phyloP scores from a whole-genome alignment of 169 alveolate genomes.

The Amoebophrya sp. region DNA sequence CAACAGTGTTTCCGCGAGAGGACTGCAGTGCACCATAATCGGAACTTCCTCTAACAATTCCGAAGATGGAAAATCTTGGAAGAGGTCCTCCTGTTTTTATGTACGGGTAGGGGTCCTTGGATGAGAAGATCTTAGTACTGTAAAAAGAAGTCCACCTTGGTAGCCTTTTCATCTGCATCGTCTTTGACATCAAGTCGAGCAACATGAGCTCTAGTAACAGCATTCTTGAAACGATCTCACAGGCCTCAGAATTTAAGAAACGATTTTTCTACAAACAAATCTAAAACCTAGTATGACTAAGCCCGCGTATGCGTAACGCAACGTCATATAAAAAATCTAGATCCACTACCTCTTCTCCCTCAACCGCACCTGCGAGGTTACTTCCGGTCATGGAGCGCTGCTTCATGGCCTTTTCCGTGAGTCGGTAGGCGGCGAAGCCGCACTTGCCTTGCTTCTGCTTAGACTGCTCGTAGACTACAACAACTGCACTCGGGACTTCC shows the following conservation, averaged over 20 bases:
- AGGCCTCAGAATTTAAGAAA: too few species aligned
- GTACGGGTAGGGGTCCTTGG: background rate
- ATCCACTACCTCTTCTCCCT: background rate
- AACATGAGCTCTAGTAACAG: too few species aligned
- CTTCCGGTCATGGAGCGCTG: background rate
- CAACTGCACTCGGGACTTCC: background rate
- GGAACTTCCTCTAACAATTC: background rate
- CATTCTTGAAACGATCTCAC: too few species aligned
- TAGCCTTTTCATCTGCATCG: too few species aligned
- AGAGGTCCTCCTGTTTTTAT: background rate
- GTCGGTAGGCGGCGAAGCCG: background rate
- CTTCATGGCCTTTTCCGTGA: background rate
- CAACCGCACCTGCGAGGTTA: too few species aligned
- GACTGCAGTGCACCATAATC: background rate
- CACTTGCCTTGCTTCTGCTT: background rate
- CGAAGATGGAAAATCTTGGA: background rate
- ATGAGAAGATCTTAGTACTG: background rate
- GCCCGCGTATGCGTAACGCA: background rate
- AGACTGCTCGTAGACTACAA: background rate
- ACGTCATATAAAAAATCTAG: background rate
- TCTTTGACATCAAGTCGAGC: too few species aligned
- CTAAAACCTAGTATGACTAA: too few species aligned
- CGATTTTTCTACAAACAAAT: too few species aligned
- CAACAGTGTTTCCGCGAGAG: background rate
- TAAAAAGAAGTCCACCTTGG: too few species aligned